A percentile compares a stretch with the other conserved stretches of the same genome.
Conservation (phyloP, 352 stramenopile genomes). For the Globisporangium paroecandrum region DNA sequence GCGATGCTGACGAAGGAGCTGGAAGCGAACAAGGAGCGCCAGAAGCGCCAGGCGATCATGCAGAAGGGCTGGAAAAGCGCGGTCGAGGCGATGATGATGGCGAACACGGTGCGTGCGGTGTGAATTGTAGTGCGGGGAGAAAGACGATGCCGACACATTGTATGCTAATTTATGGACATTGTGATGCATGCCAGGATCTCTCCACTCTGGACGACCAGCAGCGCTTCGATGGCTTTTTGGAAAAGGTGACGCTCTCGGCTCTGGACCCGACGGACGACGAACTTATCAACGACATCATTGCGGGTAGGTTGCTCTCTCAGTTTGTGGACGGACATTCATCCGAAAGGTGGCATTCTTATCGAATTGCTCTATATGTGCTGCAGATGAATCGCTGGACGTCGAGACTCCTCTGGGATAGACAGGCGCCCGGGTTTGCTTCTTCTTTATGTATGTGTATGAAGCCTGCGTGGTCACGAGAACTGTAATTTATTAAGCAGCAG, state of each 20-base stretch:
- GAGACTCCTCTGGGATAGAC: constrained; percentile 20
- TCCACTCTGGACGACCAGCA: constrained; percentile 53
- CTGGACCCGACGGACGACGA: constrained; percentile 64
- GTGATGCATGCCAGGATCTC: constrained; percentile 32
- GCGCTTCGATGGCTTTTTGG: constrained; percentile 56
- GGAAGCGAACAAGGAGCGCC: constrained; percentile 84
- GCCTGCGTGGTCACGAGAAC: constrained; percentile 1
- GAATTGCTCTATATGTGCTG: background rate
- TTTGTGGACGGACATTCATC: background rate
- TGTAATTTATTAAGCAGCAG: constrained; percentile 19
- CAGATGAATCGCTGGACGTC: constrained; percentile 21
- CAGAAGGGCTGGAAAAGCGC: constrained; percentile 87
- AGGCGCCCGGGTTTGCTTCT: background rate
- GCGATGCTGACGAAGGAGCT: constrained; percentile 87
- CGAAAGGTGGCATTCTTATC: background rate
- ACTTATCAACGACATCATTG: constrained; percentile 27
- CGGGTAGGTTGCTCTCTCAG: background rate
- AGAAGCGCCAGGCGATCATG: constrained; percentile 87
- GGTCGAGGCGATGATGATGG: constrained; percentile 81
- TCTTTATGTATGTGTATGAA: constrained; percentile 3
- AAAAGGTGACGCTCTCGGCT: constrained; percentile 58
- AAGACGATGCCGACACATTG: too few relatives aligned
- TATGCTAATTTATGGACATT: too few relatives aligned
- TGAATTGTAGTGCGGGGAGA: too few relatives aligned
- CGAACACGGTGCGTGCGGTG: constrained; percentile 44